phyloP scores from a whole-genome alignment of 164 flowering plant genomes.

The Vitis amurensis region DNA sequence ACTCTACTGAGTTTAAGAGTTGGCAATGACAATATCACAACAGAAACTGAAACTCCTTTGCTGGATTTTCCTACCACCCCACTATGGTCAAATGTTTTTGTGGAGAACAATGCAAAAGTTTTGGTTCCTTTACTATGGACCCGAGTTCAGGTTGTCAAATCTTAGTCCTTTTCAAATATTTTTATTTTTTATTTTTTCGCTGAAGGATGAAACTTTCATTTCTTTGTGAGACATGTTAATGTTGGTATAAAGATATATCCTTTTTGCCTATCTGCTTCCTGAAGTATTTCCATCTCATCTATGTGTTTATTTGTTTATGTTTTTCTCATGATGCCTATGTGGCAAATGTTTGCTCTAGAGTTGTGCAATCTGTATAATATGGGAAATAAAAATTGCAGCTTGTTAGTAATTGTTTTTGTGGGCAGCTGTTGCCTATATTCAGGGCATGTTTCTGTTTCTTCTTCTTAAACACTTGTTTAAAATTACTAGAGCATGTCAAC shows the following conservation, averaged over 20 bases:
- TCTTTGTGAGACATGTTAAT: neutral
- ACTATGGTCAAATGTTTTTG: conserved; percentile 82
- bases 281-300: no score
- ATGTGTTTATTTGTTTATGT: no score
- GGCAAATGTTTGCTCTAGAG: no score
- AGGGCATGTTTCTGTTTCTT: no score
- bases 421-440: no score
- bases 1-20: conserved; percentile 72
- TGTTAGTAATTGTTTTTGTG: no score
- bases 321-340: no score
- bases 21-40: conserved; percentile 75
- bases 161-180: neutral
- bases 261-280: no score
- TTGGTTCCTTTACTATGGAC: conserved; percentile 93
- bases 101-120: conserved; percentile 83
- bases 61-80: conserved; percentile 78
- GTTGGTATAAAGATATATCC: neutral
- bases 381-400: no score
- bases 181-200: neutral
- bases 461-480: no score
- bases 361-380: no score
- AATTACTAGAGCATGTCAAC: no score
- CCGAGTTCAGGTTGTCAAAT: conserved; percentile 72
- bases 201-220: neutral
- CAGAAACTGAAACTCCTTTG: conserved; percentile 91